These are phyloP conservation scores for Skeletonema costatum DNA, from an alignment of 108 stramenopile genomes.

Conservation along the genomic window DNA sequence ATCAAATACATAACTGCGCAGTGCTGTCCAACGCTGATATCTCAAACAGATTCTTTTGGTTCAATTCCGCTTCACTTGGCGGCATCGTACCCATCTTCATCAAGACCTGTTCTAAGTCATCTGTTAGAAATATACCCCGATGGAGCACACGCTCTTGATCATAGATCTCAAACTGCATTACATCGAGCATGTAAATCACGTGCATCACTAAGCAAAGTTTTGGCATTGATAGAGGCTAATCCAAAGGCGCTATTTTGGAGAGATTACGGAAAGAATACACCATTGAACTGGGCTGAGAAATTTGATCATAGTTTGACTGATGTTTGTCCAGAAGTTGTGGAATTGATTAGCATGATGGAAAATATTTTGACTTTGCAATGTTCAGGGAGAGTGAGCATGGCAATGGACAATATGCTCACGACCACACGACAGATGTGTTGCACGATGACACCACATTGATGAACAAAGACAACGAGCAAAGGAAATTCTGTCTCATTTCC, in stretches of 20 bases:
- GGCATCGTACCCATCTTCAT: slow-evolving; percentile 24
- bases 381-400: background rate
- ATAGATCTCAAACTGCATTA: slow-evolving; percentile 31
- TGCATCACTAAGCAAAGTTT: slow-evolving; percentile 14
- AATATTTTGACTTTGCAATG: slow-evolving; percentile 10
- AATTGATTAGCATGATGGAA: slow-evolving; percentile 24
- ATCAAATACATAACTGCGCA: slow-evolving; percentile 21
- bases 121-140: slow-evolving; percentile 22
- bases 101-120: slow-evolving; percentile 7
- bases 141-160: slow-evolving; percentile 23
- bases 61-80: slow-evolving; percentile 36
- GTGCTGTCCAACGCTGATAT: slow-evolving; percentile 7
- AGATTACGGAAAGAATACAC: slow-evolving; percentile 26
- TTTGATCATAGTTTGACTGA: slow-evolving; percentile 37
- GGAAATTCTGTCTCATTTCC: slow-evolving; percentile 19
- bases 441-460: background rate
- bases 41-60: slow-evolving; percentile 30
- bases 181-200: slow-evolving; percentile 42
- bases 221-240: slow-evolving; percentile 20
- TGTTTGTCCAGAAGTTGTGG: slow-evolving; percentile 22
- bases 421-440: background rate
- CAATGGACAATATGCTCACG: background rate
- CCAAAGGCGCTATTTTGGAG: slow-evolving; percentile 24
- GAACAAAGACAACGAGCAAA: slow-evolving; percentile 8
- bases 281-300: slow-evolving; percentile 25